Base-by-base conservation (phyloP, 2,329 filamentous ascomycete genomes). In the Seiridium unicorne region DNA sequence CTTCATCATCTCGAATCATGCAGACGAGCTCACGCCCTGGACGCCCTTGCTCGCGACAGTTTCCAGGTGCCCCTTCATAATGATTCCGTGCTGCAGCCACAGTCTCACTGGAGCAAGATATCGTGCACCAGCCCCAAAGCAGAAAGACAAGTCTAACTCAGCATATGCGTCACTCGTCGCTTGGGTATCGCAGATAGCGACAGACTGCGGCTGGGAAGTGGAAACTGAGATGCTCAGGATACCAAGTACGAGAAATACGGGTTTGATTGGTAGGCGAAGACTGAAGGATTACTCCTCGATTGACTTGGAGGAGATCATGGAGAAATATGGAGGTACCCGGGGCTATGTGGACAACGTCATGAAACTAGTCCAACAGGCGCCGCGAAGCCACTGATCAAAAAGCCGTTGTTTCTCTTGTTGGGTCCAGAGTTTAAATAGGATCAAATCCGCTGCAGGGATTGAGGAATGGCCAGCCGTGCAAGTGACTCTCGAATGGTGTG, bases 1-100 rank as follows among this genome's bases (percentile, higher is more conserved):
- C 0, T 99, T 99, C 74, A 92, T 99, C 68, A 90, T 99, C 64
- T 96, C 93, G 54, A 99, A 99, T 71, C 95, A 99, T 73, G 94
- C 94, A 9, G 95, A 99, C 72, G 93, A 99, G 76, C 83, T 99
- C 11, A 99, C 95, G 0, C 87, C 92, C 0, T 99, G 95, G 95
- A 98, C 95, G 0, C 95, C 95, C 0, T 83, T 98, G 18, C 84
- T 99, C 46, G 93, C 92, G 1, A 85, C 86, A 5, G 78, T 92
- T 1, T 93, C 89, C 0, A 77, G 84, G 2, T 90, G 89, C 9
- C 90, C 93, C 0, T 99, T 97, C 74, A 86, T 99, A 63, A 90
- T 91, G 66, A 97, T 99, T 49, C 95, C 95, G 1, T 99, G 95
- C 78, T 99, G 95, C 77, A 96, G 92, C 64, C 93, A 98, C 76